Evolutionary conservation across 306 rosid genomes (phyloP), one percentile per base, ranked within the genome.

Genomic region (Vigna hirtella): DNA sequence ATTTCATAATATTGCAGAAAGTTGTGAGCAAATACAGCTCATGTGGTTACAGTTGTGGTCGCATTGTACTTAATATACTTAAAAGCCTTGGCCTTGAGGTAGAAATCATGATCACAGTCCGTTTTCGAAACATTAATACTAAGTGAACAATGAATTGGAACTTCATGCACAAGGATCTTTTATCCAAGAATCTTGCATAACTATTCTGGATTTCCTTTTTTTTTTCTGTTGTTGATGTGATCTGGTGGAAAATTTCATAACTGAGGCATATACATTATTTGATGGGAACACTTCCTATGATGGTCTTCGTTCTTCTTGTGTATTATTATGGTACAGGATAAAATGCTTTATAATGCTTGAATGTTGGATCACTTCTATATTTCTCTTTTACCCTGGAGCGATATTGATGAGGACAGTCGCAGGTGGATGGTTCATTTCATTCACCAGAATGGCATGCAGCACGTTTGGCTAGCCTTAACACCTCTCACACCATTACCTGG

Each of bases 341-440:
- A 73, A 63, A 57, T 81, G 78, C 81, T 61, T 68, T 85, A 30
- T 66, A 79, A 32, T 72, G 72, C 71, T 36, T 51, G 81, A 20
- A 26, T 84, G 67, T 76, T 66, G 77, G 77, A 74, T 77, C 20
- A 58, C 52, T 72, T 83, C 77, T 18, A 49, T 75, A 63, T 72
- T 70, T 83, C 77, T 18, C 57, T 75, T 51, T 32, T 84, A 80
- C 53, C 86, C 86, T 83, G 75, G 81, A 85, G 91, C 83, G 76
- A 77, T 84, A 84, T 90, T 96, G 97, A 96, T 88, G 97, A 91
- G 99, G 94, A 85, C 89, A 72, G 88, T 93, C 91, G 84, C 99
- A 96, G 99, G 94, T 93, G 97, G 99, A 96, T 91, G 99, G 99
- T 93, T 96, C 99, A 87, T 96, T 96, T 91, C 99, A 96, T 93